Conservation (phyloP, 2,329 filamentous ascomycete species). For the Septoria petroselini region DNA sequence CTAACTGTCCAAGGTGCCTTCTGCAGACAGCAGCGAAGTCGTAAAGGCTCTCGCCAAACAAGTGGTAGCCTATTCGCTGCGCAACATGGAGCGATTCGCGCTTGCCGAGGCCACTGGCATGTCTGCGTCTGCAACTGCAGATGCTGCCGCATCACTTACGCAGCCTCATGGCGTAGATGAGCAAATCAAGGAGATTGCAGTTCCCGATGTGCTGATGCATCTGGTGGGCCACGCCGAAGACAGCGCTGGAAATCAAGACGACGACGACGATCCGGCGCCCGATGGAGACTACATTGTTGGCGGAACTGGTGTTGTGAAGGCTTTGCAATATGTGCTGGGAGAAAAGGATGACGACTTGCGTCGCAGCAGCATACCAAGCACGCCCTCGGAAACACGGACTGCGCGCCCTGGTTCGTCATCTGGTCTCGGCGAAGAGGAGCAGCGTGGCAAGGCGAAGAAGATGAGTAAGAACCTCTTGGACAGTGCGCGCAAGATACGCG, state of each 20-base stretch:
- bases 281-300: constrained; percentile 96
- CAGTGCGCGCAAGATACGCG: constrained; percentile 83
- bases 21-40: constrained; percentile 76
- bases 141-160: constrained; percentile 45
- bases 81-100: constrained; percentile 80
- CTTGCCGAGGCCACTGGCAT: constrained; percentile 57
- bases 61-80: constrained; percentile 88
- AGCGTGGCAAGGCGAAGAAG: constrained; percentile 69
- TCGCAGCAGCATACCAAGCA: constrained; percentile 38
- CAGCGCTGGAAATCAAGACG: constrained; percentile 49
- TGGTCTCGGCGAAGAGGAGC: constrained; percentile 32
- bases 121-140: constrained; percentile 39
- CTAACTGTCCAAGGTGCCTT: constrained; percentile 54
- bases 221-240: constrained; percentile 70
- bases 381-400: constrained; percentile 46
- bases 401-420: constrained; percentile 35
- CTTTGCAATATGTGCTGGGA: constrained; percentile 82
- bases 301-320: constrained; percentile 91
- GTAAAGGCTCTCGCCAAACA: constrained; percentile 90
- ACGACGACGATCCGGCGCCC: constrained; percentile 67
- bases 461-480: constrained; percentile 88
- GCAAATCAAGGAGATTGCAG: constrained; percentile 54
- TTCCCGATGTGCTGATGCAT: constrained; percentile 82
- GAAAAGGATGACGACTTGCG: constrained; percentile 61
- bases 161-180: constrained; percentile 47